Evolutionary conservation across 495 filamentous ascomycete species (phyloP).

Genomic region (Aspergillus nanangensis): DNA sequence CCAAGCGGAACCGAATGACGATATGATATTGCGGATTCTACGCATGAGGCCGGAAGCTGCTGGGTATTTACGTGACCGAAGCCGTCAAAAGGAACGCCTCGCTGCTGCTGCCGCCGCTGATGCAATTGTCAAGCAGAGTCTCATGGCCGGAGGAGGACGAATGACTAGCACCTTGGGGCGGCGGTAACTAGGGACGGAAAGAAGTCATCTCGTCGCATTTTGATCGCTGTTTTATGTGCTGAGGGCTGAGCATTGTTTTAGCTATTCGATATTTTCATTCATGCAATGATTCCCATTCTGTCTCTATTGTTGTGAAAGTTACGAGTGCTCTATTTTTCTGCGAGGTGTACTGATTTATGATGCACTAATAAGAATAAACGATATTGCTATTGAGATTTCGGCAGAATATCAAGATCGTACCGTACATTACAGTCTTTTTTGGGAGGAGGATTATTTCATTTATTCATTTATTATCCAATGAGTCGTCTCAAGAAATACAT

Average conservation of each 20-base stretch:
- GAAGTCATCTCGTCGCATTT: conserved; percentile 3
- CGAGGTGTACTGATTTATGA: neutral
- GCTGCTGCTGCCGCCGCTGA: conserved; percentile 87
- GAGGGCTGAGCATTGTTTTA: conserved; percentile 11
- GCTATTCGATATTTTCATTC: no score
- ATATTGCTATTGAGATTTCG: neutral
- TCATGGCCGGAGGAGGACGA: conserved; percentile 64
- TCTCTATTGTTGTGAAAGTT: conserved; percentile 7
- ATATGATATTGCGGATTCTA: conserved; percentile 95
- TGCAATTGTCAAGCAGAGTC: conserved; percentile 90
- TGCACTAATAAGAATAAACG: neutral
- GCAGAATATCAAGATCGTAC: neutral
- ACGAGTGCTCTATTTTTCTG: conserved; percentile 3
- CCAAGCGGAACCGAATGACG: conserved; percentile 94
- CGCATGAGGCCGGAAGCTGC: conserved; percentile 96
- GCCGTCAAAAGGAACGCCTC: conserved; percentile 88
- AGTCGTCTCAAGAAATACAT: no score
- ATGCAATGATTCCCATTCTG: conserved; percentile 10
- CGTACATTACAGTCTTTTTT: neutral
- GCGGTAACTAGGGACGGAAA: conserved; percentile 20
- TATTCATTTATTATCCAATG: conserved; percentile 1
- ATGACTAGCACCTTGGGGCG: conserved; percentile 54
- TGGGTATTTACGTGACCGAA: conserved; percentile 82
- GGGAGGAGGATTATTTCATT: neutral
- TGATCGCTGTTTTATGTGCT: no score